Conservation (phyloP, 2,329 filamentous ascomycete species). For the Colletotrichum trifolii region DNA sequence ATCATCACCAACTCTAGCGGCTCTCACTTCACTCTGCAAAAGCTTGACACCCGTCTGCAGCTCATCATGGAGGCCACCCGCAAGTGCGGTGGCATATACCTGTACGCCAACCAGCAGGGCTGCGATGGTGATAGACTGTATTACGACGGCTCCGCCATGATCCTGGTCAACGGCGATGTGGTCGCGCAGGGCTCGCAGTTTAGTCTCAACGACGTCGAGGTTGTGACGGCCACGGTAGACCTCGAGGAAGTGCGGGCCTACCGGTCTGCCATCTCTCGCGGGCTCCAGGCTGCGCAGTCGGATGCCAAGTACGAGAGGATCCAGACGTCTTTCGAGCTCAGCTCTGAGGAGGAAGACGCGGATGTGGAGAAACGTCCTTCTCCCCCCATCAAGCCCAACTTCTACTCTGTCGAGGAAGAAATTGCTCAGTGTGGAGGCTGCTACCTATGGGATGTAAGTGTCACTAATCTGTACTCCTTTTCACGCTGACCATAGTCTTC, state of each 20-base stretch:
- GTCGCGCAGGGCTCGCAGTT: slow-evolving; percentile 50
- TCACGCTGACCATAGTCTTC: slow-evolving; percentile 1
- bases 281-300: slow-evolving; percentile 65
- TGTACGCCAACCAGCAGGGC: slow-evolving; percentile 65
- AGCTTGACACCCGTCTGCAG: slow-evolving; percentile 71
- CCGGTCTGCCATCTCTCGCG: slow-evolving; percentile 66
- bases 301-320: slow-evolving; percentile 58
- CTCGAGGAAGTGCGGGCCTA: slow-evolving; percentile 76
- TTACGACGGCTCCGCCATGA: slow-evolving; percentile 67
- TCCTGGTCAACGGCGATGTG: slow-evolving; percentile 71
- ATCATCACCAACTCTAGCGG: slow-evolving; percentile 78
- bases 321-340: slow-evolving; percentile 49
- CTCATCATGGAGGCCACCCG: slow-evolving; percentile 74
- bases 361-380: slow-evolving; percentile 54
- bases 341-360: slow-evolving; percentile 52
- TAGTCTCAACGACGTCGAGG: slow-evolving; percentile 72
- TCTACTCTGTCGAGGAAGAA: slow-evolving; percentile 73
- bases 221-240: slow-evolving; percentile 73
- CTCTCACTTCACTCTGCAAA: slow-evolving; percentile 70
- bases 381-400: slow-evolving; percentile 57
- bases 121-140: slow-evolving; percentile 68
- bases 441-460: slow-evolving; percentile 69
- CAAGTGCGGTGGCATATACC: slow-evolving; percentile 54
- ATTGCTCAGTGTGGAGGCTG: slow-evolving; percentile 73
- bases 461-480: not conserved